Evolutionary conservation across 352 stramenopile species (phyloP), one percentile per base, ranked within the genome.

Genomic region (Globisporangium recalcitrans): DNA sequence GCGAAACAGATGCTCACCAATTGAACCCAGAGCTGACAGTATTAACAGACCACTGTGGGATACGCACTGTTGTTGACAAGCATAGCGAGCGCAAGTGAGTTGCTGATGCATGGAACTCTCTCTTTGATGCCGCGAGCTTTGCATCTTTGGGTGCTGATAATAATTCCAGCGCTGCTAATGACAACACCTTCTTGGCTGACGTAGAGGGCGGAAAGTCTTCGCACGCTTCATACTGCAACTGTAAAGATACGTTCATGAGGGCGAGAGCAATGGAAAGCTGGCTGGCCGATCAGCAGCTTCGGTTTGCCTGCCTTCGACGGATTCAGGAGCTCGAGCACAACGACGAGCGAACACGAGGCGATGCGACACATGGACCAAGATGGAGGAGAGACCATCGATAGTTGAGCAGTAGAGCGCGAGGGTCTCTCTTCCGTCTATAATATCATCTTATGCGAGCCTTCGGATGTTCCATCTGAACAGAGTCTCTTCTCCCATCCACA

Each of bases 401-500:
- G n/a, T n/a, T n/a, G 38, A 2, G 19, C 6, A 21, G 10, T 42
- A 5, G 13, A 42, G 38, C 1, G 38, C 19, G 14, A 3, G 3
- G 38, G 38, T 21, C 14, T 40, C 34, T 46, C 2, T n/a, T 40
- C 34, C 34, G 34, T 16, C 34, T 40, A 21, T 46, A 14, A 16
- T 40, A 21, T 46, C 38, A 16, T n/a, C 13, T 46, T 16, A 46
- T 46, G 16, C 16, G 38, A 21, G 38, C 38, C 38, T 46, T 46
- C 38, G n/a, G 27, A 31, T 31, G 2, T 31, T 2, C 2, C 38
- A 46, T 46, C 16, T 46, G 38, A 46, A n/a, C n/a, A n/a, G n/a
- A 46, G 38, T 46, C 27, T 56, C 49, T 56, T 56, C 52, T 59
- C 32, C 34, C 52, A 13, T n/a, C 32, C 16, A 53, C 22, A n/a